Base-by-base conservation (phyloP, 768 basidiomycete genomes). In the Hericium coralloides region DNA sequence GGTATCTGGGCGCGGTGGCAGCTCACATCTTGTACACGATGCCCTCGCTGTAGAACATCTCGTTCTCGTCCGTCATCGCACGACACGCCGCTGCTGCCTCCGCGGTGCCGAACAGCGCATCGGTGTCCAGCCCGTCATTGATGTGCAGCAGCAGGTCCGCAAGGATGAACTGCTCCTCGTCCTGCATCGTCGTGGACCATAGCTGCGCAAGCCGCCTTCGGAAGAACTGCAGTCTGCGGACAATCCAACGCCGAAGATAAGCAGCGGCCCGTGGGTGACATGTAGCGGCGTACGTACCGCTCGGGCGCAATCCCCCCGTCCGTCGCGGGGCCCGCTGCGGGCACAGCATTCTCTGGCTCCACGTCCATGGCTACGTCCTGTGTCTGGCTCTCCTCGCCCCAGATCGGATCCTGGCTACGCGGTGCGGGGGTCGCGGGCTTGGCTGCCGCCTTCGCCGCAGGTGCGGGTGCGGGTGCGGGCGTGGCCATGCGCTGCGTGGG, bases 41-140 rank as follows among this genome's bases (percentile, higher is more conserved):
- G 36, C 86, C 89, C 36, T 89, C 91, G 61, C 86, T 87, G 64
- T 92, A 77, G 89, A 97, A 92, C 60, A 98, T 74, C 70, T 95
- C 88, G 55, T 91, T 85, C 12, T 74, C 75, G 17, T 86, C 84
- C 25, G 80, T 78, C 95, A 98, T 97, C 38, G 75, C 70, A 60
- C 82, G 76, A 57, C 87, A 85, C 22, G 85, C 83, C 55, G 77
- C 74, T 5, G 81, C 83, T 1, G 89, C 95, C 69, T 98, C 95
- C 12, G 78, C 76, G 0, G 84, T 87, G 2, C 90, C 88, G 69
- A 92, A 98, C 39, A 94, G 73, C 17, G 76, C 76, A 49, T 79
- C 80, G 2, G 81, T 80, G 9, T 79, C 65, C 55, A 97, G 69
- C 20, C 90, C 90, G 56, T 82, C 77, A 66, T 98, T 98, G 66